Base-by-base conservation (phyloP, 805 yeast genomes). In the Starmerella davenportii region DNA sequence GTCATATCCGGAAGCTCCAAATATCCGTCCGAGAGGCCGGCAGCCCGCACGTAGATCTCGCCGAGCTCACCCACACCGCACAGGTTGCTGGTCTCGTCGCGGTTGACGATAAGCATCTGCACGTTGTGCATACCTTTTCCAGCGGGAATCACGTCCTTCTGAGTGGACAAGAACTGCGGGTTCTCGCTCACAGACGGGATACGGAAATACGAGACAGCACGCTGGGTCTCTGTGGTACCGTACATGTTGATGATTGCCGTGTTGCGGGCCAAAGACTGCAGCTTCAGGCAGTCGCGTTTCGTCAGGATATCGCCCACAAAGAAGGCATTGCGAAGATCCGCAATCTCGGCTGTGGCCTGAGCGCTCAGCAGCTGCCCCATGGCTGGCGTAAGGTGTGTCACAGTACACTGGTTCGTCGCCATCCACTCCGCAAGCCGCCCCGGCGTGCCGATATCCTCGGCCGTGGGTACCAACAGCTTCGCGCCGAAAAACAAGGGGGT, bases 21-120 rank as follows among this genome's bases (percentile, higher is more conserved):
- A 61, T 90, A 90, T 3, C 96, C 95, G 58, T 87, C 98, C 15
- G 95, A 93, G 41, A 90, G 67, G 36, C 99, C 99, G 41, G 82
- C 98, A 30, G 98, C 99, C 55, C 99, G 75, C 9, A 92, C 96
- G 54, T 90, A 90, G 45, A 90, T 85, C 59, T 90, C 99, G 54
- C 99, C 99, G 43, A 90, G 90, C 61, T 90, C 99, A 49, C 99
- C 98, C 46, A 90, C 84, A 60, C 95, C 98, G 65, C 98, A 90
- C 5, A 90, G 73, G 61, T 82, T 92, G 16, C 81, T 69, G 42
- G 79, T 70, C 52, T 87, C 93, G 51, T 79, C 66, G 56, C 96
- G 69, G 64, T 92, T 90, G 30, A 90, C 95, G 43, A 90, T 93
- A 41, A 92, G 66, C 42, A 90, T 64, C 58, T 90, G 98, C 30